Base-by-base conservation (phyloP, 148 eudicot genomes). In the Rhododendron henanense region DNA sequence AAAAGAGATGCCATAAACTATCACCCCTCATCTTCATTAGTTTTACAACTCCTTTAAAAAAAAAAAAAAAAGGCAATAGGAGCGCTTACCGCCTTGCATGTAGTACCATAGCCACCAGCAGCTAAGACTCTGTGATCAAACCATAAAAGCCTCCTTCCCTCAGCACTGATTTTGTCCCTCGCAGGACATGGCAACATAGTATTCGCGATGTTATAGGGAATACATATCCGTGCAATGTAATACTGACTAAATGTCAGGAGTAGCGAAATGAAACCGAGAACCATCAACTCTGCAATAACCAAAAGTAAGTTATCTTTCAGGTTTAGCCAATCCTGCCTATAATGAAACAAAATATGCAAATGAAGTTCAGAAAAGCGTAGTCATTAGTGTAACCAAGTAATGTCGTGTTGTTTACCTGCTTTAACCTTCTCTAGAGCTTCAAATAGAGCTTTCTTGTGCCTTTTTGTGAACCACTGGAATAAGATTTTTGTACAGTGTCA, bases 201-300 rank as follows among this genome's bases (percentile, higher is more conserved):
- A 35, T 91, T 82, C 4, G 93, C 95, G 57, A 91, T 82, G 10
- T 65, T 53, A 7, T 76, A 21, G 19, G 96, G 93, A 61, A 95
- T 88, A 85, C 99, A 96, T 31, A 96, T 90, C 63, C 88, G 82
- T 47, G 93, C 92, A 79, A 96, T 93, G 90, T 95, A 96, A 37
- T 90, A 82, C 84, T 96, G 99, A 84, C 96, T 89, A 86, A 96
- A 95, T 87, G 98, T 96, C 85, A 96, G 89, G 39, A 92, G 82
- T 21, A 96, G 91, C 51, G 99, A 96, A 78, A 96, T 96, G 90
- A 96, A 96, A 80, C 99, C 99, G 65, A 96, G 90, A 71, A 95
- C 85, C 99, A 96, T 96, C 96, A 95, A 88, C 92, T 96, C 99
- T 96, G 93, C 90, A 88, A 63, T 61, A 69, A 79, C 47, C 16